These are phyloP conservation scores for Trichomonascaceae sp. DNA, from an alignment of 1,139 yeast species.

Conservation along the genomic window DNA sequence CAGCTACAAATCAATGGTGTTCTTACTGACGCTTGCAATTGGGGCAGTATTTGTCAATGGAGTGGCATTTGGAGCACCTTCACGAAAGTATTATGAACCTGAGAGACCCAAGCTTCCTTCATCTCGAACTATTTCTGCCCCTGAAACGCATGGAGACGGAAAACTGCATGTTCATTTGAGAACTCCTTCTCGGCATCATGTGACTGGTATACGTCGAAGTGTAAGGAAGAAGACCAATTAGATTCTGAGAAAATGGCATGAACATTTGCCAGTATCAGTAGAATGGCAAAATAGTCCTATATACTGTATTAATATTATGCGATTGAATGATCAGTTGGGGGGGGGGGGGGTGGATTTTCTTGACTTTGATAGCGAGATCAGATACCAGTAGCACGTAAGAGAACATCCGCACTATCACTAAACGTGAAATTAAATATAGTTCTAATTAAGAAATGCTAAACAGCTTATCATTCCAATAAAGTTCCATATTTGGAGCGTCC, in stretches of 20 bases:
- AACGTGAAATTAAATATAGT: not conserved
- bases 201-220: not conserved
- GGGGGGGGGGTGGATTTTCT: not conserved
- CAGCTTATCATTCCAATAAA: not conserved
- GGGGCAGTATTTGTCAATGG: constrained; percentile 24
- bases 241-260: not conserved
- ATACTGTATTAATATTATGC: not conserved
- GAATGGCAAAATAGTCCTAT: not conserved
- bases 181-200: constrained; percentile 2
- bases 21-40: constrained; percentile 36
- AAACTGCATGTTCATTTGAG: constrained; percentile 4
- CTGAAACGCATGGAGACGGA: not conserved
- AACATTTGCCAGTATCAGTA: not conserved
- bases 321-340: not conserved
- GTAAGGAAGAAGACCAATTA: not conserved
- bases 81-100: constrained; percentile 2
- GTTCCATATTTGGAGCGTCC: not conserved
- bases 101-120: not conserved
- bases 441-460: too few relatives aligned
- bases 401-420: too few relatives aligned
- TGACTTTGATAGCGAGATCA: too few relatives aligned
- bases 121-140: not conserved
- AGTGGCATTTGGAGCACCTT: constrained; percentile 14
- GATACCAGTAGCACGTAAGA: too few relatives aligned
- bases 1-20: constrained; percentile 64